Evolutionary conservation across 1,284 basidiomycete genomes (phyloP).

Genomic region (Exsudoporus floridanus): DNA sequence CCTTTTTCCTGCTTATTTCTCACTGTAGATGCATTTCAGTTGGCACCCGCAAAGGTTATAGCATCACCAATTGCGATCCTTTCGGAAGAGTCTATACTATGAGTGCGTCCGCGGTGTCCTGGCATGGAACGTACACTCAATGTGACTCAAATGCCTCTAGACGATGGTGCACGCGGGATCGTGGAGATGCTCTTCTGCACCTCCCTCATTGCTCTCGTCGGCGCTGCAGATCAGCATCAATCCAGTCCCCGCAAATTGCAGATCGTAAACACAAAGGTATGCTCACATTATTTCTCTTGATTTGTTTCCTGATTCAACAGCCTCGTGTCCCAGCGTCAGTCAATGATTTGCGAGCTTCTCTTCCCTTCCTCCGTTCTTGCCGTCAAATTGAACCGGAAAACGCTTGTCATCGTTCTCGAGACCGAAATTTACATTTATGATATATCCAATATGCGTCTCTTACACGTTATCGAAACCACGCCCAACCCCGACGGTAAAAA

Average conservation of each 20-base stretch:
- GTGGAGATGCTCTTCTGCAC: slow-evolving; percentile 99
- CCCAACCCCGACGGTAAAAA: slow-evolving; percentile 87
- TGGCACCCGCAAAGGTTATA: slow-evolving; percentile 94
- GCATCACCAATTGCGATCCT: slow-evolving; percentile 97
- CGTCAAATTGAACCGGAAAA: slow-evolving; percentile 96
- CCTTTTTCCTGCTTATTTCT: not conserved
- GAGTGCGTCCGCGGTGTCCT: slow-evolving; percentile 56
- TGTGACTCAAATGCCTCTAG: slow-evolving; percentile 38
- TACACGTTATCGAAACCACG: slow-evolving; percentile 97
- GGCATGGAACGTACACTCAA: not conserved
- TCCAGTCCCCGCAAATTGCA: slow-evolving; percentile 90
- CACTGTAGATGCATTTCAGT: slow-evolving; percentile 85
- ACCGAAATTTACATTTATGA: slow-evolving; percentile 98
- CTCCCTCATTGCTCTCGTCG: slow-evolving; percentile 93
- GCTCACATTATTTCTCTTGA: slow-evolving; percentile 12
- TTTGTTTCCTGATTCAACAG: not conserved
- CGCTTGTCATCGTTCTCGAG: slow-evolving; percentile 93
- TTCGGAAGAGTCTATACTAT: slow-evolving; percentile 95
- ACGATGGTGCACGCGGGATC: slow-evolving; percentile 90
- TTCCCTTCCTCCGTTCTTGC: slow-evolving; percentile 96
- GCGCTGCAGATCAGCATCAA: slow-evolving; percentile 86
- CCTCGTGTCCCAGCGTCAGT: slow-evolving; percentile 71
- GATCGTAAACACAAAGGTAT: slow-evolving; percentile 96
- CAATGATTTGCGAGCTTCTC: slow-evolving; percentile 97
- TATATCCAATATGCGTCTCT: slow-evolving; percentile 96